Conservation (phyloP, 495 filamentous ascomycete species). For the Friedmanniomyces simplex region DNA sequence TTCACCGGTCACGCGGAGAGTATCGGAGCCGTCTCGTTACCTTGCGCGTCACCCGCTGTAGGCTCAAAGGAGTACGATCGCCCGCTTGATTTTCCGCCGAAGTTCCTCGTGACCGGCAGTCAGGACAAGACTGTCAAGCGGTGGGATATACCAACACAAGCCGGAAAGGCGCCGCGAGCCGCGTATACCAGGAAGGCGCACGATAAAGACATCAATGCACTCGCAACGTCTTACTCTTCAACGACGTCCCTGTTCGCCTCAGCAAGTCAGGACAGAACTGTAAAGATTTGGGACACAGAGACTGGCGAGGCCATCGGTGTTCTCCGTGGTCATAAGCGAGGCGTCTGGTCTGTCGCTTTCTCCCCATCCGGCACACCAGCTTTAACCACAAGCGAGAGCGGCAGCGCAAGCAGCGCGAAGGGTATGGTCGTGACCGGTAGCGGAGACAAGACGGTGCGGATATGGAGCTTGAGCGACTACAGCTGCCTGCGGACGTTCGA, state of each 20-base stretch:
- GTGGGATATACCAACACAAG: constrained; percentile 55
- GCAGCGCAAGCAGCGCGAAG: constrained; percentile 47
- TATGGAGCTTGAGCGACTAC: constrained; percentile 91
- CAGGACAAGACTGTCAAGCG: constrained; percentile 91
- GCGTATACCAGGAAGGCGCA: constrained; percentile 83
- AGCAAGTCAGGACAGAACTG: constrained; percentile 88
- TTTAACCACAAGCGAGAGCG: constrained; percentile 58
- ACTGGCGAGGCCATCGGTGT: constrained; percentile 83
- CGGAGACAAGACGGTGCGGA: constrained; percentile 89
- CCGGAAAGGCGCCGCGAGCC: constrained; percentile 34
- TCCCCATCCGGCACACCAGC: constrained; percentile 63
- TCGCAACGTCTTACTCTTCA: constrained; percentile 64
- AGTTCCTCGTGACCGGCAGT: constrained; percentile 79
- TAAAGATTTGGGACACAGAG: constrained; percentile 89
- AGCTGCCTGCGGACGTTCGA: constrained; percentile 89
- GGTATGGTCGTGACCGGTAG: constrained; percentile 81
- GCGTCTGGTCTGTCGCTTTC: constrained; percentile 91
- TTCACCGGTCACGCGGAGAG: constrained; percentile 92
- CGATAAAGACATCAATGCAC: constrained; percentile 96
- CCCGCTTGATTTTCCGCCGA: constrained; percentile 67
- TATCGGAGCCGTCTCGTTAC: constrained; percentile 80
- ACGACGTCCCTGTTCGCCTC: constrained; percentile 64
- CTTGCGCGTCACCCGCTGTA: constrained; percentile 51
- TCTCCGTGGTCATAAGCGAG: constrained; percentile 80
- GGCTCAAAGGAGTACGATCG: constrained; percentile 52